Evolutionary conservation across 2,329 filamentous ascomycete genomes (phyloP).

Genomic region (Colletotrichum graminicola): DNA sequence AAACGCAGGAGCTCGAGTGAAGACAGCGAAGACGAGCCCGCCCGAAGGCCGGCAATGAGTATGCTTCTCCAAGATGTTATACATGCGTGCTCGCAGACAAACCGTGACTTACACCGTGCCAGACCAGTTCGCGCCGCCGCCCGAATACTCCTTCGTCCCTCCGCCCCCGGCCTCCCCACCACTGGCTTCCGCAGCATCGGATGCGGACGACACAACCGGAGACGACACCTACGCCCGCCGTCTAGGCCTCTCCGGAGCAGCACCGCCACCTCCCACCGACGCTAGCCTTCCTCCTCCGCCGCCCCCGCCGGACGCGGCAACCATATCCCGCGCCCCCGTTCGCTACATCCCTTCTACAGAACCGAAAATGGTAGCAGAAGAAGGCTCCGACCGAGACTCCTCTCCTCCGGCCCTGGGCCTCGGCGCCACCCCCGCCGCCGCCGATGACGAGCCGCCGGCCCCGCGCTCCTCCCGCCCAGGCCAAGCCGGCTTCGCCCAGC

Average conservation of each 20-base stretch:
- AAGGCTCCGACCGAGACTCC: slow-evolving; percentile 57
- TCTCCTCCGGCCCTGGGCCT: slow-evolving; percentile 63
- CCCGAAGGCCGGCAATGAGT: slow-evolving; percentile 46
- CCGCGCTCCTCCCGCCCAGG: slow-evolving; percentile 77
- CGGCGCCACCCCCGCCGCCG: slow-evolving; percentile 54
- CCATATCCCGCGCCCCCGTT: slow-evolving; percentile 83
- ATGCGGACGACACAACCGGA: slow-evolving; percentile 71
- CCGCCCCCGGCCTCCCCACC: slow-evolving; percentile 63
- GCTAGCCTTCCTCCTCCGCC: slow-evolving; percentile 51
- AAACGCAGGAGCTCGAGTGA: slow-evolving; percentile 57
- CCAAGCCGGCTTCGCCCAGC: slow-evolving; percentile 86
- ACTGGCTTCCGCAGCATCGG: slow-evolving; percentile 57
- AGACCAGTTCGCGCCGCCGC: slow-evolving; percentile 73
- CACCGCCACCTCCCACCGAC: slow-evolving; percentile 46
- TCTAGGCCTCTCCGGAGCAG: slow-evolving; percentile 64
- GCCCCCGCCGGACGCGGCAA: slow-evolving; percentile 60
- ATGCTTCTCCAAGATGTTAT: slow-evolving; percentile 37
- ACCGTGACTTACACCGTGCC: slow-evolving; percentile 43
- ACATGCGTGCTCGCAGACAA: background rate
- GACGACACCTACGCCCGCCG: slow-evolving; percentile 78
- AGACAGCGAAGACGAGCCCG: slow-evolving; percentile 60
- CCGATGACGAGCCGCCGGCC: slow-evolving; percentile 52
- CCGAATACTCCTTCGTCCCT: slow-evolving; percentile 68
- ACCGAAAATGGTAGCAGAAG: slow-evolving; percentile 49
- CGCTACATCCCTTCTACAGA: slow-evolving; percentile 71